Evolutionary conservation across 257 asterid genomes (phyloP).

Genomic region (Scutellaria barbata): DNA sequence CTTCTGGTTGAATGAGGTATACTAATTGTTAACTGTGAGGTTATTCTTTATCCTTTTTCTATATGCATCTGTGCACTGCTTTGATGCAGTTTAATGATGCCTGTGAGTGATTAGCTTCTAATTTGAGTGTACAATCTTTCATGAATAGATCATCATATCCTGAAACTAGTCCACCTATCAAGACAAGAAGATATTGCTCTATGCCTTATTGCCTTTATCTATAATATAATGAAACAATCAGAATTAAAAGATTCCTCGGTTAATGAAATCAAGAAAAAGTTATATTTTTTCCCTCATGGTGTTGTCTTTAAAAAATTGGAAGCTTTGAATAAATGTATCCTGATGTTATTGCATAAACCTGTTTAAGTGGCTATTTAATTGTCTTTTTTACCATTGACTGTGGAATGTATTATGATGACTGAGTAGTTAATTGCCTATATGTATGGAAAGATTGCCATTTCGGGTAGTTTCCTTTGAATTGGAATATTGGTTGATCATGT

Average conservation of each 20-base stretch:
- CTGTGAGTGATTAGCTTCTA: slow-evolving; percentile 6
- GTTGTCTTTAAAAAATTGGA: not conserved
- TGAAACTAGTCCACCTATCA: too few relatives aligned
- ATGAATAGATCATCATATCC: too few relatives aligned
- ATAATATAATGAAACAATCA: too few relatives aligned
- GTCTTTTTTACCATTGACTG: not conserved
- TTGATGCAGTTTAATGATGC: slow-evolving; percentile 1
- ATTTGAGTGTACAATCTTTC: not conserved
- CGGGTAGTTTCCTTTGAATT: slow-evolving; percentile 7
- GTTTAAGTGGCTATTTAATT: not conserved
- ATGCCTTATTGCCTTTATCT: too few relatives aligned
- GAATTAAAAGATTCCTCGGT: too few relatives aligned
- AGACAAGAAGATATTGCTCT: too few relatives aligned
- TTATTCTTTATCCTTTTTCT: not conserved
- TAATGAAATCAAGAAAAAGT: not conserved
- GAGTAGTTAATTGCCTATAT: not conserved
- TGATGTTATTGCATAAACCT: slow-evolving; percentile 14
- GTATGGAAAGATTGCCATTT: not conserved
- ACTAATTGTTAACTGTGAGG: not conserved
- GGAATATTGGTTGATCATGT: slow-evolving; percentile 6
- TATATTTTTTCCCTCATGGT: slow-evolving; percentile 3
- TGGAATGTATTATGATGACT: not conserved
- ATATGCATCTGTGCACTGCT: not conserved
- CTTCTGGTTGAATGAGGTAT: slow-evolving; percentile 99
- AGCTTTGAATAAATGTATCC: not conserved